Evolutionary conservation across 805 yeast genomes (phyloP).

Genomic region (Nakazawaea holstii): DNA sequence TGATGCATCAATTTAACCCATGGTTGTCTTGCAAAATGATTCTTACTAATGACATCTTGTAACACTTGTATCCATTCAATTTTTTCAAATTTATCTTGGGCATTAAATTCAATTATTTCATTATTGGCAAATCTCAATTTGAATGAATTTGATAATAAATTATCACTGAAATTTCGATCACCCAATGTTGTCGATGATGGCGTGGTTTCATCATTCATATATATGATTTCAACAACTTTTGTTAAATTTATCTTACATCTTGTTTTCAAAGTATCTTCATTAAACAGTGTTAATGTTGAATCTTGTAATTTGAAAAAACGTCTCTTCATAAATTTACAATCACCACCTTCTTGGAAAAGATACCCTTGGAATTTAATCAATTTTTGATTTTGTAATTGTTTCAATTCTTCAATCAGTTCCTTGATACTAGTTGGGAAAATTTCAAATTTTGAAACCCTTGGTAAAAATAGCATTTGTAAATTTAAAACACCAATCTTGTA

Average conservation of each 20-base stretch:
- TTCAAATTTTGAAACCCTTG: conserved; percentile 56
- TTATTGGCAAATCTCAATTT: conserved; percentile 71
- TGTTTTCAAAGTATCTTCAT: conserved; percentile 61
- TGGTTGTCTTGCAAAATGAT: conserved; percentile 27
- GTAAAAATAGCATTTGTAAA: conserved; percentile 63
- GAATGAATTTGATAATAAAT: conserved; percentile 68
- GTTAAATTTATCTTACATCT: conserved; percentile 72
- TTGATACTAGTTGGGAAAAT: conserved; percentile 66
- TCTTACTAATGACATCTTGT: conserved; percentile 43
- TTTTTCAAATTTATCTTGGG: conserved; percentile 62
- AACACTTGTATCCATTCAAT: conserved; percentile 59
- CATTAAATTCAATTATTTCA: conserved; percentile 80
- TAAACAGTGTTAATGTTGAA: conserved; percentile 67
- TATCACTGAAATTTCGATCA: conserved; percentile 65
- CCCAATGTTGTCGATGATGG: conserved; percentile 13
- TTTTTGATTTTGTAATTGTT: conserved; percentile 28
- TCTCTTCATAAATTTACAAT: conserved; percentile 66
- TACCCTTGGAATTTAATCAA: conserved; percentile 51
- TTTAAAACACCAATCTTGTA: conserved; percentile 62
- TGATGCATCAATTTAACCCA: conserved; percentile 28
- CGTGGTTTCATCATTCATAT: conserved; percentile 25
- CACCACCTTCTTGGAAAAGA: conserved; percentile 90
- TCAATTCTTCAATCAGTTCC: conserved; percentile 39
- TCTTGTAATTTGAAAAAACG: conserved; percentile 75
- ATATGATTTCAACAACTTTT: conserved; percentile 53